Percentiles rank a stretch among this genome's conserved stretches.
phyloP scores from a whole-genome alignment of 192 early-diverging fungal genomes.

The Haplosporangium gracile region DNA sequence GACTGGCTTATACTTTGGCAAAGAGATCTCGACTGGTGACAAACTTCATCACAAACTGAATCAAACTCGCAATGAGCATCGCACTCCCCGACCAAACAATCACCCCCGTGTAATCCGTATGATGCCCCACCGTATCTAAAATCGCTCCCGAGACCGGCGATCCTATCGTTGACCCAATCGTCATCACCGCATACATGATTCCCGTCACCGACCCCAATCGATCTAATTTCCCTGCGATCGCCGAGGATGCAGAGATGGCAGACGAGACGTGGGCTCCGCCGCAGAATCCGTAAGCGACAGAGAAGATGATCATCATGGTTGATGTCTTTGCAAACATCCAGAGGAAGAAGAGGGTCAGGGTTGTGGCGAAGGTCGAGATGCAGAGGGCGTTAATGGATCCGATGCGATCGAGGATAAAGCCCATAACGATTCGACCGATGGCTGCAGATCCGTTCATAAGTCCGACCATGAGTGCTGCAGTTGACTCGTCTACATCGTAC shows the following conservation, averaged over 20 bases:
- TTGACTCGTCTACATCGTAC: constrained; percentile 51
- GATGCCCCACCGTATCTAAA: constrained; percentile 26
- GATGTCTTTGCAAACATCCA: constrained; percentile 62
- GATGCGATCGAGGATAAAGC: constrained; percentile 66
- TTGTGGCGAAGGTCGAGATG: constrained; percentile 60
- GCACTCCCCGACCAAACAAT: constrained; percentile 37
- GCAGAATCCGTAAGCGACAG: constrained; percentile 43
- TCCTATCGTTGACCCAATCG: constrained; percentile 35
- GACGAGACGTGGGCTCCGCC: constrained; percentile 50
- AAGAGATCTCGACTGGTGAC: constrained; percentile 27
- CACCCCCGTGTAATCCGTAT: constrained; percentile 40
- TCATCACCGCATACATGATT: constrained; percentile 47
- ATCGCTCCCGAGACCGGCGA: constrained; percentile 48
- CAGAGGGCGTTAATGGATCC: constrained; percentile 67
- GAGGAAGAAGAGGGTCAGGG: constrained; percentile 51
- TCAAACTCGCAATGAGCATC: constrained; percentile 23
- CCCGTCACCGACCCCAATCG: constrained; percentile 39
- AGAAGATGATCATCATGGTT: constrained; percentile 45
- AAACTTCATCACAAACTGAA: constrained; percentile 29
- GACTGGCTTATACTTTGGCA: constrained; percentile 7
- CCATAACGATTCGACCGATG: constrained; percentile 70
- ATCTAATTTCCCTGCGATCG: constrained; percentile 21
- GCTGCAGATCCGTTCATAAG: constrained; percentile 76
- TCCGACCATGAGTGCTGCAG: constrained; percentile 70
- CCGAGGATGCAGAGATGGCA: constrained; percentile 35